Base-by-base conservation (phyloP, 2,329 filamentous ascomycete species). In the Colletotrichum zoysiae region DNA sequence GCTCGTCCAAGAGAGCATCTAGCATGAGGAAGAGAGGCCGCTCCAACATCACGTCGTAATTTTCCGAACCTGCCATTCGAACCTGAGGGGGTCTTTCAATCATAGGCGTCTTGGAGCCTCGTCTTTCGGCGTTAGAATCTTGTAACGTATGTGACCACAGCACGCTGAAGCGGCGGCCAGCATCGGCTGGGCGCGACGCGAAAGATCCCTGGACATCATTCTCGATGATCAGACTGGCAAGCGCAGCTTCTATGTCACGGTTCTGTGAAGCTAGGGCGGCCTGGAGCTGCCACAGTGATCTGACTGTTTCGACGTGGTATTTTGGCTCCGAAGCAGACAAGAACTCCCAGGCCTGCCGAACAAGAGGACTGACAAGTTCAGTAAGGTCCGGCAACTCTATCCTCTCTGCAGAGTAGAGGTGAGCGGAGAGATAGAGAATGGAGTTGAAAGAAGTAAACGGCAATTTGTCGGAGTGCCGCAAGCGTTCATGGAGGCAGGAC, bases 301-400 rank as follows among this genome's bases (percentile, higher is more conserved):
- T 90, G 11, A 97, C 93, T 23, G 95, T 92, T 82, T 99, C 97
- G 42, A 99, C 95, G 78, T 98, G 96, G 75, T 95, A 97, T 78
- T 97, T 97, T 0, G 95, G 95, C 74, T 92, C 91, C 16, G 91
- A 87, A n/a, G 93, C 91, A 0, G 94, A 93, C 50, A 99, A 83
- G 77, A 93, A 94, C 6, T 84, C 81, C 96, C 96, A 99, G 0
- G 95, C 87, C 67, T 91, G 88, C 1, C 85, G 85, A 20, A 96
- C 90, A 30, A 98, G 83, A 38, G 89, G 86, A 26, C 89, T 86
- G 6, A 95, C 88, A 11, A 97, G 82, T 67, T 84, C 86, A 67
- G 86, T 91, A 61, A 92, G 78, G 33, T 90, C 86, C n/a, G 81
- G 77, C 6, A 79, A 75, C 9, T 84, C 78, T 55, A 91, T 87